Percentiles rank a stretch among this genome's conserved stretches.
phyloP scores from a whole-genome alignment of 2,329 filamentous ascomycete species.

The Fusarium decemcellulare region DNA sequence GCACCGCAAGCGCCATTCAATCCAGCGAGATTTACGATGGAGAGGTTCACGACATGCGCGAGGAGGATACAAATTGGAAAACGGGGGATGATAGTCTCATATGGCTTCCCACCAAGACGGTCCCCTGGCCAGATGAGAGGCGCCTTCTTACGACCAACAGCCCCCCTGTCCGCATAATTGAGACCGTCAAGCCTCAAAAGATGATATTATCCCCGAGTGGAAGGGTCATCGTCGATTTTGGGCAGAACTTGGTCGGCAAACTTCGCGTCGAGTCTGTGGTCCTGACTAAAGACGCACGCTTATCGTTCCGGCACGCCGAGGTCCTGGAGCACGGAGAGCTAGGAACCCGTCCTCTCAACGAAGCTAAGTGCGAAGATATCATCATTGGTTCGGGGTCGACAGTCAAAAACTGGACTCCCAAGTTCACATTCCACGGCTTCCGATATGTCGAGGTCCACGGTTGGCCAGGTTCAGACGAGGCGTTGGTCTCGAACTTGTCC shows the following conservation, averaged over 20 bases:
- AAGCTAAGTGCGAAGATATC: background rate
- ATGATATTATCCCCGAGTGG: background rate
- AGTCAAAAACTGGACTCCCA: constrained; percentile 53
- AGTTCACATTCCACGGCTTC: constrained; percentile 68
- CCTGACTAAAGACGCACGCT: background rate
- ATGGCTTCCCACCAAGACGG: background rate
- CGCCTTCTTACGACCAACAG: background rate
- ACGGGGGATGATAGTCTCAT: background rate
- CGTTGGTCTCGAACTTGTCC: background rate
- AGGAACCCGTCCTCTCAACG: constrained; percentile 3
- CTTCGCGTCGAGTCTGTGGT: background rate
- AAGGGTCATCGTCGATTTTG: background rate
- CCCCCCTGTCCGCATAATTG: background rate
- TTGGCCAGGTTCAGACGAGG: constrained; percentile 46
- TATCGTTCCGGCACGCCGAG: constrained; percentile 12
- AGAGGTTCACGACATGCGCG: background rate
- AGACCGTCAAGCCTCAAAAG: background rate
- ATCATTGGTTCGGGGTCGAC: background rate
- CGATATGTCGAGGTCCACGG: constrained; percentile 62
- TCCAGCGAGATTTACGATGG: constrained; percentile 12
- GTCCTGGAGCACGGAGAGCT: constrained; percentile 23
- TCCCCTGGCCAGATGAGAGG: background rate
- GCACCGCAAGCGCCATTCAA: background rate
- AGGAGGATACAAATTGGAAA: background rate
- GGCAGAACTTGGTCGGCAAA: background rate